These are phyloP conservation scores for Macrocybe gigantea DNA, from an alignment of 768 basidiomycete species.

Conservation along the genomic window DNA sequence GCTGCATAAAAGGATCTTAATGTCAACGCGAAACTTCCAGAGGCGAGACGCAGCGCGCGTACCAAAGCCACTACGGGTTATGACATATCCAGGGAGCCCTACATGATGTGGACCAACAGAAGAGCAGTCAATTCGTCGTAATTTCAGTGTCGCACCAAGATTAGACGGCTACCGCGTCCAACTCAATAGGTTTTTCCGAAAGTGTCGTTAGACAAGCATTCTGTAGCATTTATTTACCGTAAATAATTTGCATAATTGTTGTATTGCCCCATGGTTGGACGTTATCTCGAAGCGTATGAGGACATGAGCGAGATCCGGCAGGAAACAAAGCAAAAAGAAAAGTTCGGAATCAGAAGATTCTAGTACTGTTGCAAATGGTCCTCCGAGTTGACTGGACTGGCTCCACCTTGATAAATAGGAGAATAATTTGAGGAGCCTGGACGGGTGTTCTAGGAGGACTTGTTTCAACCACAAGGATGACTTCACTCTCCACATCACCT, in stretches of 20 bases:
- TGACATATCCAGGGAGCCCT: slow-evolving; percentile 72
- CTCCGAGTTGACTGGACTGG: no score
- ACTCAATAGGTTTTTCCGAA: no score
- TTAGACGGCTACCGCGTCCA: background rate
- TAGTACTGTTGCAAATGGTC: no score
- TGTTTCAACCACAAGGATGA: slow-evolving; percentile 20
- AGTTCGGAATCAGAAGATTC: no score
- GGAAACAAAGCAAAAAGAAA: no score
- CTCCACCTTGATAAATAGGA: background rate
- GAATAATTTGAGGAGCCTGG: background rate
- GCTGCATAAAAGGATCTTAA: slow-evolving; percentile 53
- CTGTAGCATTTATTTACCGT: no score
- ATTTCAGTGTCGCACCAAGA: background rate
- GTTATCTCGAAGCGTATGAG: no score
- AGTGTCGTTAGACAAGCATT: no score
- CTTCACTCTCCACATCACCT: slow-evolving; percentile 38
- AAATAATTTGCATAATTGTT: no score
- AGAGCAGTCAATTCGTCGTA: slow-evolving; percentile 49
- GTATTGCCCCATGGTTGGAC: no score
- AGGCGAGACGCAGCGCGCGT: slow-evolving; percentile 75
- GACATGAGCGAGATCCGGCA: no score
- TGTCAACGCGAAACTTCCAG: slow-evolving; percentile 63
- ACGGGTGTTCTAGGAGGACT: background rate
- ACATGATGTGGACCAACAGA: slow-evolving; percentile 87
- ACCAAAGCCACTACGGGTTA: slow-evolving; percentile 52